These are phyloP conservation scores for Fragaria iinumae DNA, from an alignment of 306 rosid genomes.

Conservation along the genomic window DNA sequence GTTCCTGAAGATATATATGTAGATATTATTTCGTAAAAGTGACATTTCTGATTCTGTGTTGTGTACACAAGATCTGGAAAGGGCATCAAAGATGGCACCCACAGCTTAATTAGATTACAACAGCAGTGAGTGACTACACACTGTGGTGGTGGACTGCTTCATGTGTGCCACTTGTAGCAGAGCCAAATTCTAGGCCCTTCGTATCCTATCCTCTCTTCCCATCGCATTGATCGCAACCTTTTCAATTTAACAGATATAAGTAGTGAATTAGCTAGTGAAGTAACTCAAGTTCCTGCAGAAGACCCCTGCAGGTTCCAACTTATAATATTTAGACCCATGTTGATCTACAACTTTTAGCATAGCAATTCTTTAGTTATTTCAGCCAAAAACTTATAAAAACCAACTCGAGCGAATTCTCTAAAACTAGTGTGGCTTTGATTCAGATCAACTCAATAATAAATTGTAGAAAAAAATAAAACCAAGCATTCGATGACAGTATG, in stretches of 20 bases:
- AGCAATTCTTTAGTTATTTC: not conserved
- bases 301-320: not conserved
- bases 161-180: conserved; percentile 36
- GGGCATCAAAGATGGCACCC: not conserved
- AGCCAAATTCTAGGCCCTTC: conserved; percentile 34
- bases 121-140: not conserved
- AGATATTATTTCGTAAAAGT: not conserved
- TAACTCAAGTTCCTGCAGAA: not conserved
- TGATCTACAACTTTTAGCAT: not conserved
- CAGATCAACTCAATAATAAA: too few species aligned
- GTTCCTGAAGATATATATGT: not conserved
- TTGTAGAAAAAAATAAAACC: too few species aligned
- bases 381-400: too few species aligned
- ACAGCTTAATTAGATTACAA: not conserved
- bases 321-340: not conserved
- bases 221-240: conserved; percentile 13
- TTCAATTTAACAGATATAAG: too few species aligned
- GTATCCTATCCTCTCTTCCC: conserved; percentile 35
- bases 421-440: too few species aligned
- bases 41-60: not conserved
- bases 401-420: too few species aligned
- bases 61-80: conserved; percentile 8
- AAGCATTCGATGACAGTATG: too few species aligned
- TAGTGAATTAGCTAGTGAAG: not conserved
- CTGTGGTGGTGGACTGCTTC: not conserved